These are phyloP conservation scores for Kurtzmaniella natalensis DNA, from an alignment of 1,139 yeast species.

Conservation along the genomic window DNA sequence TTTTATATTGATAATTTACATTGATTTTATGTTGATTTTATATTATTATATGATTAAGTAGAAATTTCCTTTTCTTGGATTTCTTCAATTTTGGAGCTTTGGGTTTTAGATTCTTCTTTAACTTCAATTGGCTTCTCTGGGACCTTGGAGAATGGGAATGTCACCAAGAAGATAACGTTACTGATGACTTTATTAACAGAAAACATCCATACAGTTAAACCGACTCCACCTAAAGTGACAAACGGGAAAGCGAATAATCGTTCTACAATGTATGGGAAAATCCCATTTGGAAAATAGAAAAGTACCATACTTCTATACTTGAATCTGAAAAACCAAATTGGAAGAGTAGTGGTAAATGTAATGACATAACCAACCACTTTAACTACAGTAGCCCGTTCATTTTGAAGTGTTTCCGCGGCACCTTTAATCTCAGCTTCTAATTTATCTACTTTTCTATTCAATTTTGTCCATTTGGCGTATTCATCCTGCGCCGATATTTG, in stretches of 20 bases:
- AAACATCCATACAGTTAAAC: constrained; percentile 50
- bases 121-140: constrained; percentile 22
- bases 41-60: too few species aligned
- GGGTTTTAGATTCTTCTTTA: constrained; percentile 6
- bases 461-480: constrained; percentile 93
- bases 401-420: constrained; percentile 32
- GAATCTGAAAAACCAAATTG: constrained; percentile 48
- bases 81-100: too few species aligned
- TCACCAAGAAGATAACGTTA: constrained; percentile 21
- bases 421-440: constrained; percentile 49
- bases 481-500: constrained; percentile 84
- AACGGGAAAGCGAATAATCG: constrained; percentile 60
- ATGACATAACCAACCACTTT: constrained; percentile 23
- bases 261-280: constrained; percentile 55
- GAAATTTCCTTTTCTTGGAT: not conserved
- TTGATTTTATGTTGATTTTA: too few species aligned
- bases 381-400: constrained; percentile 36
- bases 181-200: constrained; percentile 30
- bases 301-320: constrained; percentile 57
- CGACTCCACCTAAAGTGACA: constrained; percentile 51
- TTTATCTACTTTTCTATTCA: constrained; percentile 68
- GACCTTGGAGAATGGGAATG: constrained; percentile 24
- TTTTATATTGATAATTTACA: too few species aligned
- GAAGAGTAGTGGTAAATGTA: constrained; percentile 31
- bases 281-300: constrained; percentile 56